A percentile compares a stretch with the other conserved stretches of the same genome.
phyloP scores from a whole-genome alignment of 73 alveolate genomes.

The Paramecium bursaria region DNA sequence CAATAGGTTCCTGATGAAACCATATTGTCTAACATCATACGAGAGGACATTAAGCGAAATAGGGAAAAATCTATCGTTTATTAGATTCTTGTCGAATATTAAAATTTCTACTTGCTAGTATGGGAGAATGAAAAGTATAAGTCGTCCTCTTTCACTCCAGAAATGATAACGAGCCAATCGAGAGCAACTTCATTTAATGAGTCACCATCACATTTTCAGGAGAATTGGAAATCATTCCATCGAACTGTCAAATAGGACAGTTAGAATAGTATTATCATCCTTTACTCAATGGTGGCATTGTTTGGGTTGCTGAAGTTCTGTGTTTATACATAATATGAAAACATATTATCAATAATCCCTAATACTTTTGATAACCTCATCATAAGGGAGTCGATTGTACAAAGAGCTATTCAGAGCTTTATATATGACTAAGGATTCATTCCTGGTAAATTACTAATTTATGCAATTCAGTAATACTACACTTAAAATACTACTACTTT shows the following conservation, averaged over 20 bases:
- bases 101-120: constrained; percentile 6
- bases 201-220: not conserved
- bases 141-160: not conserved
- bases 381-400: not conserved
- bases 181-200: not conserved
- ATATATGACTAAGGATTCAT: constrained; percentile 23
- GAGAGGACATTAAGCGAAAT: not conserved
- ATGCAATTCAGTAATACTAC: not conserved
- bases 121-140: not conserved
- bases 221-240: not conserved
- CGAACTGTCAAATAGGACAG: not conserved
- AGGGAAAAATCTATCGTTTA: constrained; percentile 20
- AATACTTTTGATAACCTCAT: not conserved
- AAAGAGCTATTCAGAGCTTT: not conserved
- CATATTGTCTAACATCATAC: no score
- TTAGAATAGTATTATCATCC: constrained; percentile 1
- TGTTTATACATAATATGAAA: not conserved
- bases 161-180: not conserved
- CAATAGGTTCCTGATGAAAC: no score
- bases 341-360: not conserved
- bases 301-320: constrained; percentile 2
- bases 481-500: not conserved
- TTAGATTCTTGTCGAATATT: constrained; percentile 10
- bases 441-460: not conserved
- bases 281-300: not conserved